Base-by-base conservation (phyloP, 768 basidiomycete genomes). In the Collybia sp. region DNA sequence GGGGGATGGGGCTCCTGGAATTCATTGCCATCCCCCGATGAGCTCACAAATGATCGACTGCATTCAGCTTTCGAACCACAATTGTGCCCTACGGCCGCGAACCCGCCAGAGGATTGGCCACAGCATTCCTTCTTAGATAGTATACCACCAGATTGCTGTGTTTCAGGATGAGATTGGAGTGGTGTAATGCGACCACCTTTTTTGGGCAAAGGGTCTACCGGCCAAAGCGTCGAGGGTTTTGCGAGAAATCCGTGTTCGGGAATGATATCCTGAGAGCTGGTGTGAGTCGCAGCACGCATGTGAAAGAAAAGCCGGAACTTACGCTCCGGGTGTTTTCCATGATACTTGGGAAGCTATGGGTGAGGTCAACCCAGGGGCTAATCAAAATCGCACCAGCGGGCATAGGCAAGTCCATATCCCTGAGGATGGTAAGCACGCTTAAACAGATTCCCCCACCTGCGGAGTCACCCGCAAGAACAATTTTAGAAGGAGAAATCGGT, bases 331-430 rank as follows among this genome's bases (percentile, higher is more conserved):
- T 75, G 57, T 92, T 89, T 37, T 73, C 53, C 67, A 88, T 74
- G 33, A 88, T 79, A 53, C 81, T 83, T 0, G 86, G 85, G 58
- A 93, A 89, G 43, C 80, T 85, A 56, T 92, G 89, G 0, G 88
- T 91, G n/a, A 93, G 67, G 59, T 92, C 88, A 11, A 85, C 79
- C 82, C 89, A 91, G 2, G 89, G 89, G 46, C 82, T 85, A 52
- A 91, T 86, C 17, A 91, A 67, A 3, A 88, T 79, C 0, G 82
- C 86, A 1, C 88, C 90, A 1, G 86, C 82, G 2, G 89, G 88
- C 56, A 79, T 65, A 1, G 85, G 81, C 6, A 87, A 55, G 4
- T 79, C 82, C 42, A 82, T 65, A 56, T 93, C 90, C 17, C 89
- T 74, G 9, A 92, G 66, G 30, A 82, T 64, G 19, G 83, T 78